Evolutionary conservation across 192 early-diverging fungal species (phyloP), one percentile per base, ranked within the genome.

Genomic region (Dispira simplex): DNA sequence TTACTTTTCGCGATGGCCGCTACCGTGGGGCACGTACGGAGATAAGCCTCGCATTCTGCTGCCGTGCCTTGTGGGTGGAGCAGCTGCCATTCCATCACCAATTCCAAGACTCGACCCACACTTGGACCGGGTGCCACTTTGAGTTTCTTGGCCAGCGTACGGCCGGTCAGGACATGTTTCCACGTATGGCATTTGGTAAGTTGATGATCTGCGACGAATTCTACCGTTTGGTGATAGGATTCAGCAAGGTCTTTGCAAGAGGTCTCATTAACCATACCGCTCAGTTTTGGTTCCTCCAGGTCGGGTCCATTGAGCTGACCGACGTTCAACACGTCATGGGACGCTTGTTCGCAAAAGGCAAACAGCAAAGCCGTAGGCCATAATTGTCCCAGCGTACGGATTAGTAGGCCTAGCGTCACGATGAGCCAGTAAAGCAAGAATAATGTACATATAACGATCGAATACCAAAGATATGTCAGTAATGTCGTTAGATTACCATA

Each of bases 31-130:
- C 77, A 49, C 12, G 65, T 26, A 32, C 54, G 21, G 11, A 90
- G 75, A 66, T 71, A 85, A 11, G 63, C 60, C 65, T 79, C 72
- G 60, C 87, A 87, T 46, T 88, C 77, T 16, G 81, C 82, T 21
- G 68, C 70, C 1, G 83, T 79, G 3, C 78, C 84, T 0, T 70
- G 44, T 0, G 87, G 85, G 66, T 92, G 62, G 20, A 70, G 77
- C 32, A 98, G 69, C 75, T 98, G 93, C 88, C 88, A 96, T 47
- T 75, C 73, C 81, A 93, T 90, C 32, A 95, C 70, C 1, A 59
- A 58, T 6, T 77, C 71, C n/a, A 95, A 73, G 46, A 88, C 73
- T 14, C 65, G 64, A 59, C 77, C 82, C 12, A 95, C 72, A 11
- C 57, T 64, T 11, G 85, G 87, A 10, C 95, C 92, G 8, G 89